Evolutionary conservation across 805 yeast genomes (phyloP).

Genomic region (Teunomyces barrocoloradensis): DNA sequence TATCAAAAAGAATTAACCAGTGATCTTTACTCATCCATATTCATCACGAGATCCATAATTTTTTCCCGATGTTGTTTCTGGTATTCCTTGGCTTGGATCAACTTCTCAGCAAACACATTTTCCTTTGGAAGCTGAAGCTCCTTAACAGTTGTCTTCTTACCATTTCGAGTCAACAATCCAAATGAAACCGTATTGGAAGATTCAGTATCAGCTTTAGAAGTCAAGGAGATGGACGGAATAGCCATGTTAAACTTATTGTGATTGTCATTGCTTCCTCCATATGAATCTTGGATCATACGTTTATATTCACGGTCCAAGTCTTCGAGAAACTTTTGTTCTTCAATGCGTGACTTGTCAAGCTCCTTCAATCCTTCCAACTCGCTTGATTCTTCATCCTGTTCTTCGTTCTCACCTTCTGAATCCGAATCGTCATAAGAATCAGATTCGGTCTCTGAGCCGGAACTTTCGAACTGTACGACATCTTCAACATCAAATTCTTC

Average conservation of each 20-base stretch:
- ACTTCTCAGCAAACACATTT: constrained; percentile 52
- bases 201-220: neutral
- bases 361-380: constrained; percentile 9
- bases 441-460: constrained; percentile 9
- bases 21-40: constrained; percentile 24
- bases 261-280: constrained; percentile 30
- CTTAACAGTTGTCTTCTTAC: constrained; percentile 43
- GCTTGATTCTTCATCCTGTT: constrained; percentile 14
- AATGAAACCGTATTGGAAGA: constrained; percentile 36
- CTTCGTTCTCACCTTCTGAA: constrained; percentile 10
- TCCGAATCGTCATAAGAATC: constrained; percentile 13
- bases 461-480: constrained; percentile 11
- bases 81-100: constrained; percentile 49
- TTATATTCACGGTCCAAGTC: constrained; percentile 59
- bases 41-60: constrained; percentile 54
- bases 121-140: constrained; percentile 52
- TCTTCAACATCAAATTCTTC: constrained; percentile 9
- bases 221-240: constrained; percentile 12
- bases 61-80: constrained; percentile 52
- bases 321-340: constrained; percentile 34
- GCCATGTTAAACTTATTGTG: constrained; percentile 25
- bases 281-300: constrained; percentile 49
- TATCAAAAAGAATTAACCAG: constrained; percentile 42
- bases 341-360: constrained; percentile 5
- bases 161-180: constrained; percentile 54